Conservation (phyloP, 495 filamentous ascomycete genomes). For the Stereocaulon alpinum region DNA sequence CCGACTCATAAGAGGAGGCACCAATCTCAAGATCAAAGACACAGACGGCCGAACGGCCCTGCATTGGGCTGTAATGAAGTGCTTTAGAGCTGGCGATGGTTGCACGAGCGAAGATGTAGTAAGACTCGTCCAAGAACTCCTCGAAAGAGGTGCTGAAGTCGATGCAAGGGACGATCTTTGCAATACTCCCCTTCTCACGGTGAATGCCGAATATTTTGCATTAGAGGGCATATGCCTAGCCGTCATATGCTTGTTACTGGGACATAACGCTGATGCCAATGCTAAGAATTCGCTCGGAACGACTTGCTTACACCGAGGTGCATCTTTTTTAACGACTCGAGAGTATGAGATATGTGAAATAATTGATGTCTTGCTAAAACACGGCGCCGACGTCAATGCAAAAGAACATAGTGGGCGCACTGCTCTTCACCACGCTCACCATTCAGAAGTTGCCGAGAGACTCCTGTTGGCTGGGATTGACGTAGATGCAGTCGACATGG, state of each 20-base stretch:
- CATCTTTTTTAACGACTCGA: no score
- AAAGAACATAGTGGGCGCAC: accelerated
- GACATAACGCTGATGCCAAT: background rate
- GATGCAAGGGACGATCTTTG: background rate
- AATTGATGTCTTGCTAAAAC: background rate
- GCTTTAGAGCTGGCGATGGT: no score
- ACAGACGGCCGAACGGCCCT: background rate
- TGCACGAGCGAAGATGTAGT: no score
- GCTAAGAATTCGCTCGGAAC: background rate
- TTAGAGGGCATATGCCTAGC: background rate
- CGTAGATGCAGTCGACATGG: background rate
- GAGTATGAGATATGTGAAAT: no score
- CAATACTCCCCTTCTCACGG: background rate
- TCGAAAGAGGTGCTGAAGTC: background rate
- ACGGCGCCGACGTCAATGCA: background rate
- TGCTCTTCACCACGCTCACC: background rate
- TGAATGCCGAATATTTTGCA: background rate
- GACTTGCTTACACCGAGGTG: background rate
- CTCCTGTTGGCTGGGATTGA: background rate
- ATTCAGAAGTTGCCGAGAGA: background rate
- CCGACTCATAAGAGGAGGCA: background rate
- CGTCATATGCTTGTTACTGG: background rate
- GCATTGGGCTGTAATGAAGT: background rate
- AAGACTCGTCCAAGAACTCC: background rate
- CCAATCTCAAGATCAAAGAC: background rate